Conservation (phyloP, 345 rosid genomes). For the Orychophragmus violaceus region DNA sequence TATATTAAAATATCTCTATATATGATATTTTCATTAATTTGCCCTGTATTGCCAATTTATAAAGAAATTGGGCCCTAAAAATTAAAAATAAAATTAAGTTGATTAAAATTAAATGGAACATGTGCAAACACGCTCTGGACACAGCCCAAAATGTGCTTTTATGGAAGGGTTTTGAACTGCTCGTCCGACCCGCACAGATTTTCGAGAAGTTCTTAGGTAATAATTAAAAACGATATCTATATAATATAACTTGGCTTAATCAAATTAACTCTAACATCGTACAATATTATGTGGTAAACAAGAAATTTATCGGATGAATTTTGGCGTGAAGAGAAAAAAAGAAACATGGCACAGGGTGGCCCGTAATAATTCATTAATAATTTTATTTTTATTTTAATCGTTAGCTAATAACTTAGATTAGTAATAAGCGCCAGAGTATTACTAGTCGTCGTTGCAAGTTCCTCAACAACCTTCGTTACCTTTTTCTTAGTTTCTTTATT, state of each 20-base stretch:
- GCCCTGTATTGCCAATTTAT: background rate
- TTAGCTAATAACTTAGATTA: slow-evolving; percentile 23
- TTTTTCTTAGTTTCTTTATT: slow-evolving; percentile 35
- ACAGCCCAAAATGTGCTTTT: background rate
- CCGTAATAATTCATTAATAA: slow-evolving; percentile 6
- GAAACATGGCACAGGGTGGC: slow-evolving; percentile 7
- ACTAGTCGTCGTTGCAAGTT: slow-evolving; percentile 49
- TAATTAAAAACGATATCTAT: background rate
- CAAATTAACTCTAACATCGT: background rate
- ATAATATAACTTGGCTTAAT: background rate
- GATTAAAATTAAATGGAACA: background rate
- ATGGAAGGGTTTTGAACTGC: background rate
- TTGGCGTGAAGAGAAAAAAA: background rate
- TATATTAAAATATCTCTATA: too few relatives aligned
- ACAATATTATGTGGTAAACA: background rate
- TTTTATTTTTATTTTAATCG: background rate
- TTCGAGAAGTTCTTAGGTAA: background rate
- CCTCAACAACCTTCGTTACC: slow-evolving; percentile 33
- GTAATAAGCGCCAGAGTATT: slow-evolving; percentile 62
- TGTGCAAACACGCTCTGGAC: background rate
- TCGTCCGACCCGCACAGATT: background rate
- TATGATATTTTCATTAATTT: background rate
- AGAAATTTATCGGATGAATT: background rate
- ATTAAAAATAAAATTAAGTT: too few relatives aligned
- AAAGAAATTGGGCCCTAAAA: background rate